Evolutionary conservation across 2,329 filamentous ascomycete genomes (phyloP).

Genomic region (Hypoxylon sp.): DNA sequence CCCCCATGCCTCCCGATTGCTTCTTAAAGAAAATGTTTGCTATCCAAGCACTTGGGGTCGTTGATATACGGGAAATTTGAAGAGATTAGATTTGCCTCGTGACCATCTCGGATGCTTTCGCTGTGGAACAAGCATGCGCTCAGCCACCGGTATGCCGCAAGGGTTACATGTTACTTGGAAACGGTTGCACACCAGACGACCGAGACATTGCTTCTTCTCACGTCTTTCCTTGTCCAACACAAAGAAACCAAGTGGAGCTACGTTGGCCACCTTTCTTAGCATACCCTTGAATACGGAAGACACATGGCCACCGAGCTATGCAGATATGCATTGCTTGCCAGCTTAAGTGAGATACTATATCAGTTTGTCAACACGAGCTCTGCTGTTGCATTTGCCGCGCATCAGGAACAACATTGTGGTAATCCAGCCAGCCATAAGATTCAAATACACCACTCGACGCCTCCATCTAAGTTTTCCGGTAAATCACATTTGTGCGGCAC

Average conservation of each 20-base stretch:
- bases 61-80: conserved; percentile 13
- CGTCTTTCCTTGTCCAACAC: conserved; percentile 13
- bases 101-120: conserved; percentile 22
- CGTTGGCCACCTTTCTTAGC: conserved; percentile 15
- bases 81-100: conserved; percentile 12
- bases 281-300: conserved; percentile 15
- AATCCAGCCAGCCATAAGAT: conserved; percentile 27
- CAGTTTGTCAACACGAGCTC: conserved; percentile 41
- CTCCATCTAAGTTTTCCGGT: conserved; percentile 21
- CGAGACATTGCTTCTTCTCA: conserved; percentile 17
- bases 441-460: conserved; percentile 5
- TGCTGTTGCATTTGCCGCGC: conserved; percentile 31
- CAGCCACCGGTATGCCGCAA: conserved; percentile 20
- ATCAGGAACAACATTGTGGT: conserved; percentile 29
- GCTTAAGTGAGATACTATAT: conserved; percentile 14
- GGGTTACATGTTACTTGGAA: conserved; percentile 18
- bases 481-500: conserved; percentile 10
- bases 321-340: conserved; percentile 9
- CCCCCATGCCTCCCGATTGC: background rate
- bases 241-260: conserved; percentile 28
- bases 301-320: conserved; percentile 15
- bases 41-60: background rate
- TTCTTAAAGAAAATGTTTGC: conserved; percentile 7
- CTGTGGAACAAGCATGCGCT: conserved; percentile 19
- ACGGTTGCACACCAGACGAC: conserved; percentile 4